Evolutionary conservation across 345 rosid species (phyloP).

Genomic region (Eucalyptus regnans): DNA sequence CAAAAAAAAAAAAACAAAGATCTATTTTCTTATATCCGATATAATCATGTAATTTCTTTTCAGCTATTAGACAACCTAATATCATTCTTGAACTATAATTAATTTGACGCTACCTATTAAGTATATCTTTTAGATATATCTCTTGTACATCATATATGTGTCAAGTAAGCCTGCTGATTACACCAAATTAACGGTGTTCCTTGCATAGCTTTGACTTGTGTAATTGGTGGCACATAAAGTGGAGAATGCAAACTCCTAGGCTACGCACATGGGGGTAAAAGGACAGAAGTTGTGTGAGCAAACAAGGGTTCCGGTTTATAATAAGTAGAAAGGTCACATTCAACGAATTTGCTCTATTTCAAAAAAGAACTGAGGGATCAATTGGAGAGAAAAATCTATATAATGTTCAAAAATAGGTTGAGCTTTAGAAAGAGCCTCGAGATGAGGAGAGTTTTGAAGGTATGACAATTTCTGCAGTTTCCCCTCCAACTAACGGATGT

Average conservation of each 20-base stretch:
- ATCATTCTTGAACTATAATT: neutral
- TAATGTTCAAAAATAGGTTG: neutral
- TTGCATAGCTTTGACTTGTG: neutral
- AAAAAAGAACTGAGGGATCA: neutral
- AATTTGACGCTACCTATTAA: neutral
- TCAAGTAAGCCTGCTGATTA: neutral
- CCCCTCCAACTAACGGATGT: neutral
- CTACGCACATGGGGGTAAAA: neutral
- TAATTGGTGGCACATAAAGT: neutral
- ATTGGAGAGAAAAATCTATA: neutral
- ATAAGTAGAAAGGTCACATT: neutral
- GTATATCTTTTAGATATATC: neutral
- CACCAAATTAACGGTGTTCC: neutral
- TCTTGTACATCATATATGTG: neutral
- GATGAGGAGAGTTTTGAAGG: neutral
- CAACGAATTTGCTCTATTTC: neutral
- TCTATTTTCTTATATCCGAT: neutral
- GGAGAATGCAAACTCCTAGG: neutral
- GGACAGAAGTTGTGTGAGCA: neutral
- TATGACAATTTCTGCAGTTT: neutral
- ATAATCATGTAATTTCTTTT: neutral
- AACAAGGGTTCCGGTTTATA: neutral
- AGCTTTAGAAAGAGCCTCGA: neutral
- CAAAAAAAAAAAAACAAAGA: neutral
- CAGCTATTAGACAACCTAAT: neutral